Base-by-base conservation (phyloP, 441 rosid species). In the Adansonia grandidieri region DNA sequence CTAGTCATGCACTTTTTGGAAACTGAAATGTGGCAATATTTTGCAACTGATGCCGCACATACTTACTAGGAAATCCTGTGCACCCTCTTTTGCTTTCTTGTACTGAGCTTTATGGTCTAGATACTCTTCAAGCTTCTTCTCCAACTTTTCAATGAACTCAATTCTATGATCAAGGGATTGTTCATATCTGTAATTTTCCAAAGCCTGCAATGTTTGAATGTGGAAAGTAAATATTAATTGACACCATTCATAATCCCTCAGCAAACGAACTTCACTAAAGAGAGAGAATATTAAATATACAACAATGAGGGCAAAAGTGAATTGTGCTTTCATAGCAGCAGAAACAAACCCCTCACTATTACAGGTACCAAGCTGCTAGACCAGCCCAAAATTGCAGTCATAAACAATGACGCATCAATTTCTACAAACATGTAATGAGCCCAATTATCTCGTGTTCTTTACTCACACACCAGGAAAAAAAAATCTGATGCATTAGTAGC, bases 131-230 rank as follows among this genome's bases (percentile, higher is more conserved):
- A 91, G 91, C 86, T 94, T 97, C 76, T 86, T 86, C 87, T 94
- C 97, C 86, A 94, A 77, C 89, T 87, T 95, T 76, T 93, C 98
- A 68, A 94, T 89, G 85, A 91, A 94, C 80, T 89, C 90, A 81
- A 97, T 90, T 22, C 93, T 93, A 83, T 95, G 98, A 85, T 91
- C 95, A 50, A 95, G 95, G 19, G 98, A 95, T 79, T 93, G 98
- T 84, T 86, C 87, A 63, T 78, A 91, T 84, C 74, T 86, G 80
- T 89, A 93, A 81, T 91, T 95, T 81, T 95, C 97, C 90, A 93
- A 78, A 32, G 97, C 98, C 97, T 93, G 85, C 75, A 73, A 37
- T 53, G 62, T 80, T 71, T 45, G 32, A 80, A 73, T 54, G 19
- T 60, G 50, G 80, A 75, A 50, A 53, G 65, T 1, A 74, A 60